A percentile compares a stretch with the other conserved stretches of the same genome.
These are phyloP conservation scores for Nitzschia inconspicua DNA, from an alignment of 108 stramenopile genomes.

Conservation along the genomic window DNA sequence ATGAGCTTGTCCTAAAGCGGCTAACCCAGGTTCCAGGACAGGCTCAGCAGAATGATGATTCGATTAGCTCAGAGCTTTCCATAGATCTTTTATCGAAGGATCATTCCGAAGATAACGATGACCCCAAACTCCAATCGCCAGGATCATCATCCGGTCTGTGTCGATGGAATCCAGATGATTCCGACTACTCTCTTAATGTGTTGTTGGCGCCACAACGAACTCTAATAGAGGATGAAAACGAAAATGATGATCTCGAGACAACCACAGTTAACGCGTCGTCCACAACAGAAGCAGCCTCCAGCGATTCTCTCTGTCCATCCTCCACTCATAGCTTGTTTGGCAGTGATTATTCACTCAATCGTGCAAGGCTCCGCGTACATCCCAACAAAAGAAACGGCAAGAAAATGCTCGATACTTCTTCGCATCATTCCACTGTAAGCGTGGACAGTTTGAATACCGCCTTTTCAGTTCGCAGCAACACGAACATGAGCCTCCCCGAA, in stretches of 20 bases:
- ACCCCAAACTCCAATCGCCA: not conserved
- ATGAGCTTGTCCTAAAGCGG: too few relatives aligned
- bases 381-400: too few relatives aligned
- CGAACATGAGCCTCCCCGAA: too few relatives aligned
- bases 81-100: constrained; percentile 11
- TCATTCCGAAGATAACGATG: not conserved
- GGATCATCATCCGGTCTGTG: not conserved
- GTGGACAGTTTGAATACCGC: not conserved
- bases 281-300: too few relatives aligned
- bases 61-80: constrained; percentile 10
- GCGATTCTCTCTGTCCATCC: constrained; percentile 1
- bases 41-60: not conserved
- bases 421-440: not conserved
- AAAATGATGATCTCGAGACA: constrained; percentile 1
- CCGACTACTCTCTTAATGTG: constrained; percentile 15
- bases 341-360: constrained; percentile 14
- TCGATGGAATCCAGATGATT: constrained; percentile 22
- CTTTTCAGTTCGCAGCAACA: not conserved
- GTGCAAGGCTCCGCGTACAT: not conserved
- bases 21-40: too few relatives aligned
- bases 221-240: too few relatives aligned
- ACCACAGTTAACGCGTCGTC: too few relatives aligned
- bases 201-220: not conserved
- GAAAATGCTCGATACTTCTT: too few relatives aligned
- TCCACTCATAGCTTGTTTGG: constrained; percentile 9